Percentiles rank a stretch among this genome's conserved stretches.
phyloP scores from a whole-genome alignment of 2,329 filamentous ascomycete genomes.

The Karstenula rhodostoma region DNA sequence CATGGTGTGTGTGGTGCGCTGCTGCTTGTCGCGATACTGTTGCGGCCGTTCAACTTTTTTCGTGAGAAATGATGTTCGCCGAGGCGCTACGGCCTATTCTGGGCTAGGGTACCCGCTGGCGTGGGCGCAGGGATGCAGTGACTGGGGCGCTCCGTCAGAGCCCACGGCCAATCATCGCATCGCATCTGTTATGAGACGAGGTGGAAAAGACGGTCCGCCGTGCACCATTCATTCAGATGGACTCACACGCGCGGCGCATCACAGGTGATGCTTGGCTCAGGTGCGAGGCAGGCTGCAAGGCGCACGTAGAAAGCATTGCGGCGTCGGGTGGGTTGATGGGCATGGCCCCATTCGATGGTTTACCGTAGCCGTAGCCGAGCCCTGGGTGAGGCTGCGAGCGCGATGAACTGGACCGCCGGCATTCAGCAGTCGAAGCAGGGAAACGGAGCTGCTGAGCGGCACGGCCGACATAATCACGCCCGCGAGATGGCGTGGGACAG shows the following conservation, averaged over 20 bases:
- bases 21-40: slow-evolving; percentile 16
- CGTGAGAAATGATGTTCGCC: slow-evolving; percentile 12
- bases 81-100: neutral
- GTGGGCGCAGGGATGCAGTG: neutral
- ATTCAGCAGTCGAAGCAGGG: slow-evolving; percentile 14
- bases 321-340: neutral
- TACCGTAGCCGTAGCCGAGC: slow-evolving; percentile 14
- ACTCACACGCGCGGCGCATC: neutral
- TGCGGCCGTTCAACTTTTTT: slow-evolving; percentile 18
- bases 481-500: neutral
- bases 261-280: neutral
- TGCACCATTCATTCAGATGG: neutral
- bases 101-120: slow-evolving; percentile 15
- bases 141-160: neutral
- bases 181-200: neutral
- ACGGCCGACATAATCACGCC: neutral
- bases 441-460: slow-evolving; percentile 13
- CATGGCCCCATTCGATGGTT: slow-evolving; percentile 22
- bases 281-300: neutral
- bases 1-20: slow-evolving; percentile 50
- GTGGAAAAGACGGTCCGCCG: neutral
- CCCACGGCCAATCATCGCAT: neutral
- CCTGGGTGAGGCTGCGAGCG: slow-evolving; percentile 12
- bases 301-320: neutral
- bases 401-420: slow-evolving; percentile 16